These are phyloP conservation scores for Obelidium mucronatum DNA, from an alignment of 192 early-diverging fungal species.

Conservation along the genomic window DNA sequence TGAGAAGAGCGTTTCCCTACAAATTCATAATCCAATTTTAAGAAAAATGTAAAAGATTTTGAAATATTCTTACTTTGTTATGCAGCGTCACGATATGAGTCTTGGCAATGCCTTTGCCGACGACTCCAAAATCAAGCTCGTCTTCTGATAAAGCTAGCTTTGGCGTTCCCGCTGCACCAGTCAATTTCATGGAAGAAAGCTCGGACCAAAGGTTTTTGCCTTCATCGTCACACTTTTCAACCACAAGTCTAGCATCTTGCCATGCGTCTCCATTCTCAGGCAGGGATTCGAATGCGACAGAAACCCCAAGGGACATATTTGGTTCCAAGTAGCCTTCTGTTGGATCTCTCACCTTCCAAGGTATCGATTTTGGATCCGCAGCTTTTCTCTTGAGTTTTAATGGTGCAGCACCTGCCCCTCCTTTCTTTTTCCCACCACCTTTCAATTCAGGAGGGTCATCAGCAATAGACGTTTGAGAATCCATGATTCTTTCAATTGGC, in stretches of 20 bases:
- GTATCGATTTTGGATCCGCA: conserved; percentile 2
- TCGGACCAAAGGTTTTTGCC: conserved; percentile 44
- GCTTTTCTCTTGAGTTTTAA: conserved; percentile 27
- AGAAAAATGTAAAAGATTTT: conserved; percentile 6
- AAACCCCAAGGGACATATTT: conserved; percentile 41
- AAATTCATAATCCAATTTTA: background rate
- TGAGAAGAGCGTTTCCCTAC: conserved; percentile 52
- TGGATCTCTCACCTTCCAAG: conserved; percentile 51
- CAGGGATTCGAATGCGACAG: conserved; percentile 55
- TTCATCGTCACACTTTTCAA: conserved; percentile 55
- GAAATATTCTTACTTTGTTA: conserved; percentile 41
- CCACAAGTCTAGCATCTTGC: conserved; percentile 59
- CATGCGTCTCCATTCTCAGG: conserved; percentile 57
- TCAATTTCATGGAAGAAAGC: conserved; percentile 51
- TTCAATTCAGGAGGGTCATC: conserved; percentile 28
- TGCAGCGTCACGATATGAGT: conserved; percentile 26
- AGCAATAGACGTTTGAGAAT: conserved; percentile 4
- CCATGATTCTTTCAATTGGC: conserved; percentile 1
- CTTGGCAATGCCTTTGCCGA: conserved; percentile 42
- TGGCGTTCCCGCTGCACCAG: conserved; percentile 59
- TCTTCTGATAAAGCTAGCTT: conserved; percentile 47
- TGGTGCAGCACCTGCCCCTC: conserved; percentile 16
- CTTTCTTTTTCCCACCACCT: conserved; percentile 37
- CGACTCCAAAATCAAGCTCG: conserved; percentile 52
- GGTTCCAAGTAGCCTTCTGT: conserved; percentile 50